Evolutionary conservation across 2,329 filamentous ascomycete genomes (phyloP), one percentile per base, ranked within the genome.

Genomic region (Diaporthe destruens): DNA sequence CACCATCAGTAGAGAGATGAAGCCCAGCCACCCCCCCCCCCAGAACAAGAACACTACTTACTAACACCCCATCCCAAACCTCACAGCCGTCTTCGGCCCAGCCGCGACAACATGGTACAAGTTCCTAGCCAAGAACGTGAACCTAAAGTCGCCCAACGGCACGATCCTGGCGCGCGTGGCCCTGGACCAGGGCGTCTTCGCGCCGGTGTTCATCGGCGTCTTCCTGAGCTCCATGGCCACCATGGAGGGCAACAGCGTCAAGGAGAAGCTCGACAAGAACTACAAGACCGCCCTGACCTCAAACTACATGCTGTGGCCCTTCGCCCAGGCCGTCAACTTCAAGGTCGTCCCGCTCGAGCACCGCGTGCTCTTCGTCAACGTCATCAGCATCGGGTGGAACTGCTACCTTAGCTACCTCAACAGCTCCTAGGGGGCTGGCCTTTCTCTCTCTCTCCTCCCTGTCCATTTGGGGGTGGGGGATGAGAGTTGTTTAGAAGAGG

Each of bases 241-340:
- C 74, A 87, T 96, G 82, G 94, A 97, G 83, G 94, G 94, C 34
- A 79, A 79, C 42, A 83, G 82, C 71, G 83, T 85, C 36, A 72
- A 85, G 77, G 89, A 95, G 79, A 95, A 96, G 84, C 86, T 96
- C 71, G 83, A 89, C 73, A 90, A 88, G 78, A 92, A 89, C 74
- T 98, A 95, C 84, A 82, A 84, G 76, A 87, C 89, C 16, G 93
- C 93, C 42, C 88, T 98, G 79, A 88, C 88, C 81, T 92, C 94
- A 81, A 98, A 98, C 85, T 94, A 94, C 87, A 89, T 94, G 85
- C 83, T 98, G 71, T 98, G 95, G 95, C 95, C 95, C 4, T 86
- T 87, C 75, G 94, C 97, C 71, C 95, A 98, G 85, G 86, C 92
- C 69, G 87, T 92, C 79, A 98, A 98, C 86, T 98, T 98, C 85